These are phyloP conservation scores for Talaromyces sp. DNA, from an alignment of 2,329 filamentous ascomycete genomes.

Conservation along the genomic window DNA sequence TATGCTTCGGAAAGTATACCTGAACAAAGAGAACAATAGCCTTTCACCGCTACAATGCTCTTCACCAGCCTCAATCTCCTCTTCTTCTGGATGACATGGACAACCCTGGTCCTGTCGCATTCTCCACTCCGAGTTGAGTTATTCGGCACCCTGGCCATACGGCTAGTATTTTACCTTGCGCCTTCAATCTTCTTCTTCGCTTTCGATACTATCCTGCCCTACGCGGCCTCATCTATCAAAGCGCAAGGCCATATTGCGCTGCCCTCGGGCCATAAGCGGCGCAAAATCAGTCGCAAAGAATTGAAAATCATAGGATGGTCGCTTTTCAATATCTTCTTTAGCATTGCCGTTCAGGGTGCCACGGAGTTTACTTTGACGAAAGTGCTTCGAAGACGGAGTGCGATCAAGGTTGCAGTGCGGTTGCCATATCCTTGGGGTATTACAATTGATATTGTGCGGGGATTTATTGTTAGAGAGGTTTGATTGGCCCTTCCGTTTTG, in stretches of 20 bases:
- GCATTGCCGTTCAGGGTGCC: conserved; percentile 52
- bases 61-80: conserved; percentile 80
- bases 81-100: conserved; percentile 91
- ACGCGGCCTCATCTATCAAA: conserved; percentile 68
- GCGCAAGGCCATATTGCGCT: conserved; percentile 57
- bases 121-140: conserved; percentile 73
- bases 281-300: conserved; percentile 42
- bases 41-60: conserved; percentile 47
- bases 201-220: conserved; percentile 70
- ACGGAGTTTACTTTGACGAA: conserved; percentile 58
- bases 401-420: conserved; percentile 57
- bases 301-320: conserved; percentile 55
- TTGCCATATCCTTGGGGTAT: conserved; percentile 65
- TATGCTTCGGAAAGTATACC: background rate
- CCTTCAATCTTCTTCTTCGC: conserved; percentile 71
- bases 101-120: conserved; percentile 75
- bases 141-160: conserved; percentile 66
- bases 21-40: background rate
- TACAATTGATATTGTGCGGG: conserved; percentile 54
- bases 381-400: conserved; percentile 53
- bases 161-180: conserved; percentile 67
- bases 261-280: conserved; percentile 40
- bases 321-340: conserved; percentile 55
- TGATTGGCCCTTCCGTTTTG: conserved; percentile 21
- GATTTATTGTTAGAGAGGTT: conserved; percentile 59